Evolutionary conservation across 352 stramenopile species (phyloP).

Genomic region (Phytophthora agathidicida): DNA sequence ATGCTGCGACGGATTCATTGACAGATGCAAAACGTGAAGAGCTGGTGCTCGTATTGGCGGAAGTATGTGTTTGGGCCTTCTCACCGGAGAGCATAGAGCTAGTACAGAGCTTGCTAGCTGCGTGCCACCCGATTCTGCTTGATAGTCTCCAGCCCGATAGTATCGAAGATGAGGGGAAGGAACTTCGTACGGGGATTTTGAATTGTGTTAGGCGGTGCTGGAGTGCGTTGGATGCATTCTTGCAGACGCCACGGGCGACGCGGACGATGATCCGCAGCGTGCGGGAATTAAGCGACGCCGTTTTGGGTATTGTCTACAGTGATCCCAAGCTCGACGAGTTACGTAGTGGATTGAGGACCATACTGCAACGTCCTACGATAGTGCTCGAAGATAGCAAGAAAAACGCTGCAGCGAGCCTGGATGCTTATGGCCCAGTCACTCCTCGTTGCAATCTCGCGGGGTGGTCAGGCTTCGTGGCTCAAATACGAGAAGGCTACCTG

Average conservation of each 20-base stretch:
- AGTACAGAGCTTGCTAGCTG: conserved; percentile 28
- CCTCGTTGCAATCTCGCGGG: conserved; percentile 27
- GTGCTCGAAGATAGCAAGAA: conserved; percentile 25
- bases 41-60: conserved; percentile 35
- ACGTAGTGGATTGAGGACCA: conserved; percentile 9
- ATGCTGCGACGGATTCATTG: background rate
- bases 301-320: conserved; percentile 25
- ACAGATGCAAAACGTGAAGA: conserved; percentile 15
- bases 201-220: conserved; percentile 23
- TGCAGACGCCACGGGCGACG: conserved; percentile 12
- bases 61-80: conserved; percentile 40
- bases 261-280: conserved; percentile 18
- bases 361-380: conserved; percentile 24
- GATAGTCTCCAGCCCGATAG: conserved; percentile 11
- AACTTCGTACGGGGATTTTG: conserved; percentile 19
- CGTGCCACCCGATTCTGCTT: conserved; percentile 29
- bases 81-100: conserved; percentile 25
- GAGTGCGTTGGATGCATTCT: conserved; percentile 11
- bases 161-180: conserved; percentile 15
- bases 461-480: conserved; percentile 30
- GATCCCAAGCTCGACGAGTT: conserved; percentile 15
- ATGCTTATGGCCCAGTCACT: background rate
- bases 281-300: conserved; percentile 23
- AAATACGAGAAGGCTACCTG: conserved; percentile 36
- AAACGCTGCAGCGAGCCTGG: background rate